phyloP scores from a whole-genome alignment of 2,329 filamentous ascomycete species.

The Neofusicoccum sp. region DNA sequence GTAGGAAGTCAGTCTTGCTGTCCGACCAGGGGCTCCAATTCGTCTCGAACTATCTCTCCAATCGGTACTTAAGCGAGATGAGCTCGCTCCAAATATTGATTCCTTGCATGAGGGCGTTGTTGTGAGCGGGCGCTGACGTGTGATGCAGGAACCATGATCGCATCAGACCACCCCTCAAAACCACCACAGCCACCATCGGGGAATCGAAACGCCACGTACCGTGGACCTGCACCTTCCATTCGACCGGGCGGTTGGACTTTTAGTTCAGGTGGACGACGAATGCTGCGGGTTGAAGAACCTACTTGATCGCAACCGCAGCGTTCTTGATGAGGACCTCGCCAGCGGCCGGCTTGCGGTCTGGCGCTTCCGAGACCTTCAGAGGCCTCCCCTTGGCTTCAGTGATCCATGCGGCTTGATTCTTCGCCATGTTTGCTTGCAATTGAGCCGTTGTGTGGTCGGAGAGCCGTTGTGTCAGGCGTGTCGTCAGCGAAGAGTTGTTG shows the following conservation, averaged over 20 bases:
- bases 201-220: neutral
- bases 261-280: neutral
- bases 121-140: neutral
- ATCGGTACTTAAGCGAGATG: neutral
- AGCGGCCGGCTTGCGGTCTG: constrained; percentile 28
- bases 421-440: neutral
- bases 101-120: neutral
- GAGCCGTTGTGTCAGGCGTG: neutral
- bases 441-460: neutral
- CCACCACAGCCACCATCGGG: too few species aligned
- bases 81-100: neutral
- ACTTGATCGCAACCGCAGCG: constrained; percentile 33
- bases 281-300: neutral
- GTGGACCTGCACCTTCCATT: constrained; percentile 8
- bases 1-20: neutral
- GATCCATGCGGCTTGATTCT: constrained; percentile 35
- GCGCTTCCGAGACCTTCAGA: constrained; percentile 31
- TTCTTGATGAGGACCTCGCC: constrained; percentile 36
- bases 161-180: neutral
- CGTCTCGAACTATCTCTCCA: neutral
- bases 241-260: neutral
- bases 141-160: neutral
- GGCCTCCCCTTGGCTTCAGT: constrained; percentile 29
- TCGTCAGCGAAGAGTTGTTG: neutral
- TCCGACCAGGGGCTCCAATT: neutral